Evolutionary conservation across 352 stramenopile species (phyloP), one percentile per base, ranked within the genome.

Genomic region (Globisporangium cylindrosporum): DNA sequence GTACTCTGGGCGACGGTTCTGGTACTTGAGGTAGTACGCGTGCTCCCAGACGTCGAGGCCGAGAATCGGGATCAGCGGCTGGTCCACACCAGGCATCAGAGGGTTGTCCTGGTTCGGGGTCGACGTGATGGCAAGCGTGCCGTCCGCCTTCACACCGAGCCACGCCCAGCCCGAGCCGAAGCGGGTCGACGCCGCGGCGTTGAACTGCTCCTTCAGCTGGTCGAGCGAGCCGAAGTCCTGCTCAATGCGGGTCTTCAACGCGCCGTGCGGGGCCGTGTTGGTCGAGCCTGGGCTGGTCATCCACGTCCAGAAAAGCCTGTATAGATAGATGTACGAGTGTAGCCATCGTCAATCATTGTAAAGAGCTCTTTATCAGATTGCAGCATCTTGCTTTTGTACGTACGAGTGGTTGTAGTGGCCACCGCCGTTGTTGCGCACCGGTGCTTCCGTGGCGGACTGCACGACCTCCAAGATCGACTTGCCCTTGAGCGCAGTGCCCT

Each of bases 1-100:
- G 91, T 99, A 99, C 78, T 98, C 93, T 20, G 94, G 91, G 68
- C 95, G 87, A 61, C 92, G 89, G 84, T 99, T 98, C 76, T 99
- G 93, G 89, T 99, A 98, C 83, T 99, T 97, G 67, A 98, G 85
- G 88, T 98, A 98, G 79, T 98, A 98, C 10, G 93, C 91, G 77
- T 98, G 93, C 78, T 99, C 95, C 97, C 97, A 99, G 51, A 99
- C 93, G 77, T 99, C 94, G 29, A 97, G 76, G 22, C 91, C 94
- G 43, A 99, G 82, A 70, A 99, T 98, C 46, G 95, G 95, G 77
- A 97, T 92, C 73, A 96, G 82, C 14, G 85, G 79, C 66, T 84
- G 67, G 70, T 92, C 83, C 56, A 90, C 80, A 65, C 79, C 72
- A 62, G 87, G 87, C 87, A 94, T 94, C n/a, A 94, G 71, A 64